Percentiles rank a stretch among this genome's conserved stretches.
Conservation (phyloP, 139 green algal genomes). For the Chlamydomonas sphaeroides region DNA sequence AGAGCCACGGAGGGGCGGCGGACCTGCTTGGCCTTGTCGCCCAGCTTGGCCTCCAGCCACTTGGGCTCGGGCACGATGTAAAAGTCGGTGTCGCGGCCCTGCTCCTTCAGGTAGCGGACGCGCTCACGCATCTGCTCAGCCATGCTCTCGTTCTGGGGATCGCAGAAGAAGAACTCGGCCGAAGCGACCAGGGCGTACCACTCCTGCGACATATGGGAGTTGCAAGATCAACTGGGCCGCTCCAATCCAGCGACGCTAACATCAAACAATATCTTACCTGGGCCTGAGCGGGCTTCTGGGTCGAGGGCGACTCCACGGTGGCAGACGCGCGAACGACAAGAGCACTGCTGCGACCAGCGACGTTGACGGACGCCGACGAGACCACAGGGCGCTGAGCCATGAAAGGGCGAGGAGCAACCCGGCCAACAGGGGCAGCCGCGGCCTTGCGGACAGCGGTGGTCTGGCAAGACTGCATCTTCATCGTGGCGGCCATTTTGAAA, state of each 20-base stretch:
- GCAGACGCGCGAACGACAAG: neutral
- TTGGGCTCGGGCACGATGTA: constrained; percentile 81
- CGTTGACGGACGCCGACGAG: neutral
- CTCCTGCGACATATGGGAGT: constrained; percentile 48
- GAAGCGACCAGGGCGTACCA: constrained; percentile 84
- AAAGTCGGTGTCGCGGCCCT: constrained; percentile 73
- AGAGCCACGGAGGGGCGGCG: constrained; percentile 82
- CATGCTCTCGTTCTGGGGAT: constrained; percentile 91
- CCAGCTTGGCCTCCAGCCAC: constrained; percentile 87
- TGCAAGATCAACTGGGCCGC: neutral
- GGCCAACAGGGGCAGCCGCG: neutral
- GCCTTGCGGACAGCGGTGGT: constrained; percentile 15
- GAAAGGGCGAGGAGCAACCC: neutral
- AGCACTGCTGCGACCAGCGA: neutral
- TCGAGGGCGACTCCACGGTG: constrained; percentile 1
- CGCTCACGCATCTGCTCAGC: constrained; percentile 91
- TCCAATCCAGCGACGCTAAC: no score
- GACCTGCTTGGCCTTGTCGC: constrained; percentile 79
- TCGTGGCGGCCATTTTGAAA: constrained; percentile 27
- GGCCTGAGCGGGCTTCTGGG: neutral
- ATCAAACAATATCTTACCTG: neutral
- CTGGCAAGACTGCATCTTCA: neutral
- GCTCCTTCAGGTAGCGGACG: constrained; percentile 74
- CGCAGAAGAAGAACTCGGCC: constrained; percentile 89
- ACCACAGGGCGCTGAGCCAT: neutral